Evolutionary conservation across 2,329 filamentous ascomycete species (phyloP), one percentile per base, ranked within the genome.

Genomic region (Daldinia sp.): DNA sequence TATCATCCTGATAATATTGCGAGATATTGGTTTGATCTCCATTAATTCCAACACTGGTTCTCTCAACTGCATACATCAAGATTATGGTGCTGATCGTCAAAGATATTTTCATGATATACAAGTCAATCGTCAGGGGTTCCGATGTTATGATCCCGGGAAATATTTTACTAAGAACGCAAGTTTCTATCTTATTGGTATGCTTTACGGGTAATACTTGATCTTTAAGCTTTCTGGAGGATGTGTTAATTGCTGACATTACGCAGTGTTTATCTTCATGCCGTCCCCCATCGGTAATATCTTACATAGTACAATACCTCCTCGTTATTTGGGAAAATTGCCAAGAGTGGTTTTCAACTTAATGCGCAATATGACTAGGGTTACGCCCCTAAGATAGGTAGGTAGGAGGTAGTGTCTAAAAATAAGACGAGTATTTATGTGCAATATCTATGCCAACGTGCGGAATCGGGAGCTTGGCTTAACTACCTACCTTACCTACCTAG

Each of bases 391-490:
- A n/a, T n/a, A n/a, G n/a, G n/a, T n/a, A n/a, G n/a, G n/a, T n/a
- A n/a, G n/a, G n/a, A n/a, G n/a, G n/a, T 19, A 7, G 17, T 32
- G 9, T 32, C 29, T 29, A 30, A 32, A 48, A 32, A 32, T 48
- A 48, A 30, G 25, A 48, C 25, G 25, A 19, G 23, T 3, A 8
- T 3, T 6, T 32, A 23, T 19, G 9, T 48, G 56, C 30, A 37
- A 29, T 17, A 23, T 39, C 27, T 51, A 48, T 39, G 43, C 58
- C 43, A 51, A 47, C 25, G 34, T 45, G 32, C 35, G 25, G 19
- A 50, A 41, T 48, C 21, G 13, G 41, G 45, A 21, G 5, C 32
- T 62, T 50, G n/a, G 39, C 51, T 10, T n/a, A n/a, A n/a, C n/a
- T n/a, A n/a, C n/a, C n/a, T n/a, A n/a, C n/a, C n/a, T n/a, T n/a